Evolutionary conservation across 2,329 filamentous ascomycete species (phyloP).

Genomic region (Sarocladium strictum): DNA sequence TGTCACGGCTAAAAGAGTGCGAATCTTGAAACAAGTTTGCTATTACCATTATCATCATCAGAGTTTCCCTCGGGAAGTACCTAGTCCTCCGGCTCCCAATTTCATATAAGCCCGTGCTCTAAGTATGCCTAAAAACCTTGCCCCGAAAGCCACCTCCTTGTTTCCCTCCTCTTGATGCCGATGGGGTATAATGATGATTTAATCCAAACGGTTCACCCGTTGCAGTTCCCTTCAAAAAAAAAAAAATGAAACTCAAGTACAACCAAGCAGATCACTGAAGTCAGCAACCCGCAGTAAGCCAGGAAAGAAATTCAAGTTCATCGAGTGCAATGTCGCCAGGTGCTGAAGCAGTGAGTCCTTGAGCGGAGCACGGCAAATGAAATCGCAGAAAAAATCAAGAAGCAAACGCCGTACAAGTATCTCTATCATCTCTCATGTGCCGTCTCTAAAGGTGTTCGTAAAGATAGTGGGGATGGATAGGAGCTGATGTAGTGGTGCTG

Average conservation of each 20-base stretch:
- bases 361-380: not conserved
- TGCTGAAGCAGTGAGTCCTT: too few species aligned
- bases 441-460: not conserved
- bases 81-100: not conserved
- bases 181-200: constrained; percentile 9
- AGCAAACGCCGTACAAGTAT: not conserved
- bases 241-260: too few species aligned
- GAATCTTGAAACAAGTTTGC: not conserved
- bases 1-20: too few species aligned
- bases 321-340: not conserved
- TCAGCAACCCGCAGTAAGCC: too few species aligned
- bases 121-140: not conserved
- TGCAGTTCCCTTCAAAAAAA: not conserved
- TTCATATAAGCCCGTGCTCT: not conserved
- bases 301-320: not conserved
- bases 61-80: not conserved
- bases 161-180: constrained; percentile 7
- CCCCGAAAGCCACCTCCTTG: not conserved
- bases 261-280: not conserved
- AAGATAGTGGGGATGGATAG: not conserved
- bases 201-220: not conserved
- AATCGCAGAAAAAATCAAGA: not conserved
- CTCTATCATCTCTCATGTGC: constrained; percentile 1
- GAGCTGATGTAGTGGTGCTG: not conserved
- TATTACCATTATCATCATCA: constrained; percentile 10